A percentile compares a stretch with the other conserved stretches of the same genome.
Conservation (phyloP, 2,329 filamentous ascomycete genomes). For the Ascochyta clinopodiicola region DNA sequence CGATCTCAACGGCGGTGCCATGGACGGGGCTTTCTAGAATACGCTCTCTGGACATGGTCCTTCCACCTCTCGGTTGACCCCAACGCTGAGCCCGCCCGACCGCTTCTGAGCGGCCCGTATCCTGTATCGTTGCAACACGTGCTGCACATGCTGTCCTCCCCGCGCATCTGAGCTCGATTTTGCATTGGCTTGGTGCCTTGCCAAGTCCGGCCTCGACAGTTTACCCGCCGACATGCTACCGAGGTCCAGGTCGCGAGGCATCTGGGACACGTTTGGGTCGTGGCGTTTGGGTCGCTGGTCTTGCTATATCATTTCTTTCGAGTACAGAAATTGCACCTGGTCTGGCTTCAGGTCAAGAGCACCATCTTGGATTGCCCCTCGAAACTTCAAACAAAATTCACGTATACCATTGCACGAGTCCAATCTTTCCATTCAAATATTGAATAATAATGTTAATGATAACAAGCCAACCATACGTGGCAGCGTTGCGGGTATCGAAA, state of each 20-base stretch:
- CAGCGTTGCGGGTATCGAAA: conserved; percentile 15
- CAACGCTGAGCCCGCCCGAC: not conserved
- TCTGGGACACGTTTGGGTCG: not conserved
- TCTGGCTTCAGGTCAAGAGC: too few relatives aligned
- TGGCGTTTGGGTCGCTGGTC: not conserved
- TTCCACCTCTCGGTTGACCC: not conserved
- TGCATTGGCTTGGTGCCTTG: not conserved
- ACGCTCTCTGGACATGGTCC: not conserved
- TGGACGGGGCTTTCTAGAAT: conserved; percentile 3
- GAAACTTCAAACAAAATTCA: too few relatives aligned
- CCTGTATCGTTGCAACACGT: not conserved
- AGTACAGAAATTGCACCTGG: too few relatives aligned
- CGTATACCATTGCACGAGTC: too few relatives aligned
- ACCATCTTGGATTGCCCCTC: too few relatives aligned
- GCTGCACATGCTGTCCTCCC: not conserved
- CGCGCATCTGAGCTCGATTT: not conserved
- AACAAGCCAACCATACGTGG: not conserved
- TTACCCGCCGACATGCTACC: not conserved
- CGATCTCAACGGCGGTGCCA: conserved; percentile 17
- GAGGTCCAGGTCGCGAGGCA: too few relatives aligned
- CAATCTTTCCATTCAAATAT: too few relatives aligned
- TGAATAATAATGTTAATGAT: too few relatives aligned
- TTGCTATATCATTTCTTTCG: too few relatives aligned
- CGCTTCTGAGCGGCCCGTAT: not conserved
- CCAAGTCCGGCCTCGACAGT: not conserved